These are phyloP conservation scores for Russula earlei DNA, from an alignment of 768 basidiomycete genomes.

Conservation along the genomic window DNA sequence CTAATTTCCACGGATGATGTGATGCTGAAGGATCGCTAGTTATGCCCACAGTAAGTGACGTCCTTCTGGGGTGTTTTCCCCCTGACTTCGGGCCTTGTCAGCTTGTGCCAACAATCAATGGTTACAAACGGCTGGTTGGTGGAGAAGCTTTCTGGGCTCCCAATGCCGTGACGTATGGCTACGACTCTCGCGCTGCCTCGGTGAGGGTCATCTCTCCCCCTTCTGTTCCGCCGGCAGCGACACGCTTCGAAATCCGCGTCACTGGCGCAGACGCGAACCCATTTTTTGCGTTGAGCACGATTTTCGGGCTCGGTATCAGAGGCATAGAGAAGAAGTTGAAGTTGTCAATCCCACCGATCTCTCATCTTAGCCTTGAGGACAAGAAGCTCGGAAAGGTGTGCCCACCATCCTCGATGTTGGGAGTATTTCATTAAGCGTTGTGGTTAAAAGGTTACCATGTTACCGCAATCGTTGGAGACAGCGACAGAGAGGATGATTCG, in stretches of 20 bases:
- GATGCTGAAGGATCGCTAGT: slow-evolving; percentile 7
- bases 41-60: slow-evolving; percentile 14
- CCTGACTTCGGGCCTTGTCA: slow-evolving; percentile 22
- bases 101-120: slow-evolving; percentile 88
- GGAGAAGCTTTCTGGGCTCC: slow-evolving; percentile 95
- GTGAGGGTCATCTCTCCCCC: slow-evolving; percentile 91
- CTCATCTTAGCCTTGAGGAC: slow-evolving; percentile 45
- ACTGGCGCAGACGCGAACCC: slow-evolving; percentile 98
- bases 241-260: slow-evolving; percentile 86
- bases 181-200: slow-evolving; percentile 89
- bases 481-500: slow-evolving; percentile 79
- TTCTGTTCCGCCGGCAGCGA: slow-evolving; percentile 68
- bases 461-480: slow-evolving; percentile 69
- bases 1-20: background rate
- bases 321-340: slow-evolving; percentile 74
- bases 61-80: background rate
- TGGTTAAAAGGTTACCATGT: slow-evolving; percentile 47
- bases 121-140: slow-evolving; percentile 92
- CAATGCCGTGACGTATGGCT: slow-evolving; percentile 88
- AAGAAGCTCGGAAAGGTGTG: slow-evolving; percentile 46
- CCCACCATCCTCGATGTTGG: background rate
- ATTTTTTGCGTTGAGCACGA: slow-evolving; percentile 78
- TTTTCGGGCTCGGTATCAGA: slow-evolving; percentile 78
- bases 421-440: background rate
- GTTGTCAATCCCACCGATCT: slow-evolving; percentile 64